Conservation (phyloP, 1,139 yeast genomes). For the Wickerhamomyces sp. region DNA sequence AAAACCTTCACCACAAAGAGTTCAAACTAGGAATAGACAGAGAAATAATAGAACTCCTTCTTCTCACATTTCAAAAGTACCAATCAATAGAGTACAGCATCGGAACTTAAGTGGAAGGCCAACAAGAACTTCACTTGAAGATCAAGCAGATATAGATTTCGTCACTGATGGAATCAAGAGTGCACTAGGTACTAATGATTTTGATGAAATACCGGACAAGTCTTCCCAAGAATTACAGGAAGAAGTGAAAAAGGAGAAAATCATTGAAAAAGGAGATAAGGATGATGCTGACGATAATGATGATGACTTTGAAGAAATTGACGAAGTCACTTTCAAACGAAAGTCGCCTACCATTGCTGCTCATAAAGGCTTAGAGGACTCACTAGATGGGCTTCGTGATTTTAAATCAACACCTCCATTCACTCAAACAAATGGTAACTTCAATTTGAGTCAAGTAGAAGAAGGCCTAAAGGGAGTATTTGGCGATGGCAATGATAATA, state of each 20-base stretch:
- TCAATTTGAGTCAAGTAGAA: slow-evolving; percentile 5
- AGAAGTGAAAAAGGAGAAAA: too few species aligned
- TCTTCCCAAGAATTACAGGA: neutral
- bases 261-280: too few species aligned
- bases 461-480: neutral
- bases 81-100: neutral
- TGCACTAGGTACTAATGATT: neutral
- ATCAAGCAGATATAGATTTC: slow-evolving; percentile 3
- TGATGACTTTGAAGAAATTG: slow-evolving; percentile 11
- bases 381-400: neutral
- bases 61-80: neutral
- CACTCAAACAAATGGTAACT: slow-evolving; percentile 15
- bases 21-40: slow-evolving; percentile 1
- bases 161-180: neutral
- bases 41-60: neutral
- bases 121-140: slow-evolving; percentile 10
- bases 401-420: slow-evolving; percentile 12
- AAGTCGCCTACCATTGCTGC: neutral
- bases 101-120: slow-evolving; percentile 6
- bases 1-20: slow-evolving; percentile 3
- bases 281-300: neutral
- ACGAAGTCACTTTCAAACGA: slow-evolving; percentile 5
- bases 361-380: neutral
- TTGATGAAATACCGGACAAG: neutral
- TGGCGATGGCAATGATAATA: neutral